Percentiles rank a stretch among this genome's conserved stretches.
These are phyloP conservation scores for Citrus glauca DNA, from an alignment of 345 rosid genomes.

Conservation along the genomic window DNA sequence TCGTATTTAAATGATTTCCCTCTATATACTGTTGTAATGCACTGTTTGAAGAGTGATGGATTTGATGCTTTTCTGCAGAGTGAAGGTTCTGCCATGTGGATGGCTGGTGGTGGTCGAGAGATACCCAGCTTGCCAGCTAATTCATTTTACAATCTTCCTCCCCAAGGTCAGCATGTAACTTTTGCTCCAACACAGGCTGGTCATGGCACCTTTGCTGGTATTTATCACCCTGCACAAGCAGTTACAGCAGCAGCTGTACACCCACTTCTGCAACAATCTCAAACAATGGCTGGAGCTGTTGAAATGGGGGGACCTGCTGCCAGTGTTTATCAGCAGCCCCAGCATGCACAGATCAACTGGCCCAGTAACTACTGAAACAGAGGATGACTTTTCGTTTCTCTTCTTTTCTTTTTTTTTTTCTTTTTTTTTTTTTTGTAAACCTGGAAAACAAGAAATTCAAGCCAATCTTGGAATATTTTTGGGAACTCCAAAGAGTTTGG, in stretches of 20 bases:
- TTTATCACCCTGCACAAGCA: constrained; percentile 76
- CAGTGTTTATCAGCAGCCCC: constrained; percentile 84
- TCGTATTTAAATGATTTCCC: not conserved
- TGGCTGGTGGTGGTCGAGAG: constrained; percentile 75
- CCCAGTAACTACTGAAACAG: constrained; percentile 74
- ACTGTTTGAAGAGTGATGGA: constrained; percentile 11
- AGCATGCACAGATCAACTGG: constrained; percentile 89
- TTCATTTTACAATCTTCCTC: constrained; percentile 79
- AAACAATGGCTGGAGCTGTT: constrained; percentile 57
- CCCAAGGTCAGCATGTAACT: constrained; percentile 82
- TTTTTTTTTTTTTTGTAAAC: constrained; percentile 27
- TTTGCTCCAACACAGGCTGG: constrained; percentile 71
- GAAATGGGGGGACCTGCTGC: constrained; percentile 74
- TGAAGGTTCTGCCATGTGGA: constrained; percentile 85
- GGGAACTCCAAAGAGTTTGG: constrained; percentile 40
- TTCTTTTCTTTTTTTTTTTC: constrained; percentile 33
- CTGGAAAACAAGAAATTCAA: constrained; percentile 27
- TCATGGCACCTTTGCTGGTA: constrained; percentile 57
- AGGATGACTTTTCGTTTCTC: constrained; percentile 24
- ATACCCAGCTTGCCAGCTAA: constrained; percentile 60
- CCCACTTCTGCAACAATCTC: constrained; percentile 81
- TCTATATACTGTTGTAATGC: not conserved
- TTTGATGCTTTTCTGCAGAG: constrained; percentile 48
- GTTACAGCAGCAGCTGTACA: constrained; percentile 62
- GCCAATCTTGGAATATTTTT: constrained; percentile 37